Percentiles rank a stretch among this genome's conserved stretches.
Evolutionary conservation across 1,284 basidiomycete genomes (phyloP).

Genomic region (Chalciporus sp.): DNA sequence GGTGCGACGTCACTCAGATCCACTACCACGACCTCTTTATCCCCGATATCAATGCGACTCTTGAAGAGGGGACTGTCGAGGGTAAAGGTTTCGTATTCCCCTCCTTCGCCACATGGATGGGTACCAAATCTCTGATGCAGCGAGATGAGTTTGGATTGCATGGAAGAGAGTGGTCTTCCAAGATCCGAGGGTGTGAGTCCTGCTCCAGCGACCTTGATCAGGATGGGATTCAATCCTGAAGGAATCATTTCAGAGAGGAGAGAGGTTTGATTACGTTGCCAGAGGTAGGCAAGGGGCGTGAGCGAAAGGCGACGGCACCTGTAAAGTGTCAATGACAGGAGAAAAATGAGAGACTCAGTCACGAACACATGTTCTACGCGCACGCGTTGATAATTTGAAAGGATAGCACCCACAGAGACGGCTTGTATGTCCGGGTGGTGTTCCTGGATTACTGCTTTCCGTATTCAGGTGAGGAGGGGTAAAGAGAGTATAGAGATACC

Average conservation of each 20-base stretch:
- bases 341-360: background rate
- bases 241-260: constrained; percentile 87
- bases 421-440: constrained; percentile 84
- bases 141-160: constrained; percentile 73
- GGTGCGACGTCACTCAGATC: constrained; percentile 78
- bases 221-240: constrained; percentile 77
- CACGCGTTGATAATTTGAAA: constrained; percentile 96
- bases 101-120: constrained; percentile 97
- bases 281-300: constrained; percentile 87
- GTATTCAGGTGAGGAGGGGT: background rate
- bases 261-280: constrained; percentile 89
- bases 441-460: constrained; percentile 43
- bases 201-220: constrained; percentile 97
- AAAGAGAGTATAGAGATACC: constrained; percentile 45
- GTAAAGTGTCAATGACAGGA: constrained; percentile 15
- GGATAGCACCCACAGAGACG: constrained; percentile 93
- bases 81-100: constrained; percentile 96
- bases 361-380: constrained; percentile 95
- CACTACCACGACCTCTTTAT: constrained; percentile 73
- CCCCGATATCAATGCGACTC: constrained; percentile 68
- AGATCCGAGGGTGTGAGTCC: constrained; percentile 83
- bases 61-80: constrained; percentile 92
- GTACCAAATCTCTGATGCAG: constrained; percentile 88
- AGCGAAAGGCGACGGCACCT: constrained; percentile 84
- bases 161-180: constrained; percentile 75